Percentiles rank a stretch among this genome's conserved stretches.
These are phyloP conservation scores for Podaxis pistillaris DNA, from an alignment of 768 basidiomycete species.

Conservation along the genomic window DNA sequence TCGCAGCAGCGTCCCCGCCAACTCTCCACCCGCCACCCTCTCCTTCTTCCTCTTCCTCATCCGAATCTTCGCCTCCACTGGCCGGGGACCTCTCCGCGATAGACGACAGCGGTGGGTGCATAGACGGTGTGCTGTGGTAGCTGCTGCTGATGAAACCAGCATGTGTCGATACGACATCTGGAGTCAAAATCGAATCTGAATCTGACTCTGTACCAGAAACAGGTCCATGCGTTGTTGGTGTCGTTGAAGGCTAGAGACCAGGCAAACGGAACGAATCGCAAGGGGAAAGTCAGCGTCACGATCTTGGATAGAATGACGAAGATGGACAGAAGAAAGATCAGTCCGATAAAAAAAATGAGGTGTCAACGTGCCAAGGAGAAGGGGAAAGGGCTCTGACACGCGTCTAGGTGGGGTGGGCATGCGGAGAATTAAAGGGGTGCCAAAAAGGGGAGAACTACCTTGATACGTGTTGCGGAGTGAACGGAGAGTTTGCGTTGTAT, in stretches of 20 bases:
- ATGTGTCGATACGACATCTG: constrained; percentile 39
- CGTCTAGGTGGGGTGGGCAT: not conserved
- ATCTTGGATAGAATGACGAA: too few relatives aligned
- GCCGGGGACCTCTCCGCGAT: constrained; percentile 73
- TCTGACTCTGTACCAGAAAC: constrained; percentile 85
- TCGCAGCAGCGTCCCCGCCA: not conserved
- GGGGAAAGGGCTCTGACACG: not conserved
- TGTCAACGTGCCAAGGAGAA: too few relatives aligned
- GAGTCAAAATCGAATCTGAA: constrained; percentile 68
- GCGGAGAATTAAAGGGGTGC: not conserved
- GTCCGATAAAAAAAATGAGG: too few relatives aligned
- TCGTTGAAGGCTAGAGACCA: not conserved
- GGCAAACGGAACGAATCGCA: constrained; percentile 6
- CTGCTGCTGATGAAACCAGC: not conserved
- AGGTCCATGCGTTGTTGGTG: constrained; percentile 17
- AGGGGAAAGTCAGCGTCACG: too few relatives aligned
- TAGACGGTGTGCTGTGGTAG: constrained; percentile 21
- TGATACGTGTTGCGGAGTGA: constrained; percentile 56
- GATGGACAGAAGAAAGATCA: too few relatives aligned
- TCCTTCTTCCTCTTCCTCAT: constrained; percentile 62
- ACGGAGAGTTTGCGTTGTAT: constrained; percentile 83
- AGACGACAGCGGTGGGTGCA: constrained; percentile 60
- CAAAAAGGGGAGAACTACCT: constrained; percentile 30
- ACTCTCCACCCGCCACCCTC: constrained; percentile 60
- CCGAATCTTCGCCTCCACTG: constrained; percentile 71